phyloP scores from a whole-genome alignment of 495 filamentous ascomycete genomes.

The Letharia columbiana region DNA sequence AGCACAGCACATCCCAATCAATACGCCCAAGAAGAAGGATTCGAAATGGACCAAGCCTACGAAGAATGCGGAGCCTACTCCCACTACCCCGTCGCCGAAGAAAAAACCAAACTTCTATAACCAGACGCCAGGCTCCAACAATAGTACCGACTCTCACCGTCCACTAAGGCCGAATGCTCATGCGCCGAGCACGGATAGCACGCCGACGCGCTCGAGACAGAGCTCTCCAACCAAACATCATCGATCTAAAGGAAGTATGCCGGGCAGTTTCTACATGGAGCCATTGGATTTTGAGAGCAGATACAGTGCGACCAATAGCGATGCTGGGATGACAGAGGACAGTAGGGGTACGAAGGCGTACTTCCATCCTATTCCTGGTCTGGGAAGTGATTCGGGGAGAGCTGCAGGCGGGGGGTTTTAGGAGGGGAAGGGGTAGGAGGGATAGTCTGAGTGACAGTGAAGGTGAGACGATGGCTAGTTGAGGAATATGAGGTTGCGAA shows the following conservation, averaged over 20 bases:
- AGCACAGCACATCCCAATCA: slow-evolving; percentile 27
- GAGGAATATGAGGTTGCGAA: background rate
- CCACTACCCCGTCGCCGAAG: slow-evolving; percentile 29
- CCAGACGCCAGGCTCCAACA: slow-evolving; percentile 40
- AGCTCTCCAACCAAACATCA: slow-evolving; percentile 27
- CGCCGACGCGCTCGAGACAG: slow-evolving; percentile 30
- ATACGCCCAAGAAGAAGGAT: slow-evolving; percentile 13
- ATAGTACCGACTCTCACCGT: slow-evolving; percentile 47
- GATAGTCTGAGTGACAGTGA: slow-evolving; percentile 52
- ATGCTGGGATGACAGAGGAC: slow-evolving; percentile 44
- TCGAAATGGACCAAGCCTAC: background rate
- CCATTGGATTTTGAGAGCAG: slow-evolving; percentile 38
- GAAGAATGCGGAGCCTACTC: background rate
- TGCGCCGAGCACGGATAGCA: slow-evolving; percentile 29
- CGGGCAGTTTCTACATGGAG: slow-evolving; percentile 48
- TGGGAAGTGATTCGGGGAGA: slow-evolving; percentile 43
- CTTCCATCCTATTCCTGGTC: slow-evolving; percentile 66
- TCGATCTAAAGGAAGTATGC: slow-evolving; percentile 30
- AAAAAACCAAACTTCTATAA: slow-evolving; percentile 40
- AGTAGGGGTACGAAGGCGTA: slow-evolving; percentile 73
- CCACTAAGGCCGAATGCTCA: slow-evolving; percentile 39
- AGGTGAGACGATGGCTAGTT: slow-evolving; percentile 20
- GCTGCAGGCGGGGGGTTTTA: slow-evolving; percentile 36
- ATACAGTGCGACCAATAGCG: slow-evolving; percentile 36
- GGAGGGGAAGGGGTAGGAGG: slow-evolving; percentile 39